phyloP scores from a whole-genome alignment of 495 filamentous ascomycete genomes.

The Penicillium longicatenatum region DNA sequence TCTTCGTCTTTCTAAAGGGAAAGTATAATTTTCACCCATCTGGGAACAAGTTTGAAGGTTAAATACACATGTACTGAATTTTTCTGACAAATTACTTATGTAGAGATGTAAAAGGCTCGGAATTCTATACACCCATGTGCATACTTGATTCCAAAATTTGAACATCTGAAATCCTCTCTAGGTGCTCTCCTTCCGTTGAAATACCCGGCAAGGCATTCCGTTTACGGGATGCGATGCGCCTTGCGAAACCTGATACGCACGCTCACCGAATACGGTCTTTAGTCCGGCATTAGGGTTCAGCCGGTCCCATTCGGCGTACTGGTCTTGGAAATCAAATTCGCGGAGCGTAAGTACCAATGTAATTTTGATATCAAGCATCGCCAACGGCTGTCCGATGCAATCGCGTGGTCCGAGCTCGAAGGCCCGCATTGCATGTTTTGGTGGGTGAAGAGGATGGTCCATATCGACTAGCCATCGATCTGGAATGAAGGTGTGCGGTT shows the following conservation, averaged over 20 bases:
- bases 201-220: neutral
- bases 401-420: neutral
- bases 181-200: neutral
- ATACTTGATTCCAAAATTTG: too few species aligned
- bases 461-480: neutral
- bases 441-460: neutral
- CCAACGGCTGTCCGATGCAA: constrained; percentile 1
- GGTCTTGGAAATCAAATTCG: neutral
- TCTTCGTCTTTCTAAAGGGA: too few species aligned
- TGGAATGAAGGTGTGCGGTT: neutral
- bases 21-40: too few species aligned
- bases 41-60: too few species aligned
- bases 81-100: too few species aligned
- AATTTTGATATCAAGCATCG: neutral
- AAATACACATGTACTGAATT: too few species aligned
- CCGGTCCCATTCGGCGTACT: neutral
- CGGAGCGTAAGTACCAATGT: neutral
- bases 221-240: neutral
- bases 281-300: neutral
- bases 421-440: neutral
- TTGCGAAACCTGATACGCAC: neutral
- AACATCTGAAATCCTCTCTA: too few species aligned
- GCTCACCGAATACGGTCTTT: neutral
- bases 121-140: too few species aligned
- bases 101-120: too few species aligned